Evolutionary conservation across 108 stramenopile genomes (phyloP), one percentile per base, ranked within the genome.

Genomic region (Conticribra guillardii): DNA sequence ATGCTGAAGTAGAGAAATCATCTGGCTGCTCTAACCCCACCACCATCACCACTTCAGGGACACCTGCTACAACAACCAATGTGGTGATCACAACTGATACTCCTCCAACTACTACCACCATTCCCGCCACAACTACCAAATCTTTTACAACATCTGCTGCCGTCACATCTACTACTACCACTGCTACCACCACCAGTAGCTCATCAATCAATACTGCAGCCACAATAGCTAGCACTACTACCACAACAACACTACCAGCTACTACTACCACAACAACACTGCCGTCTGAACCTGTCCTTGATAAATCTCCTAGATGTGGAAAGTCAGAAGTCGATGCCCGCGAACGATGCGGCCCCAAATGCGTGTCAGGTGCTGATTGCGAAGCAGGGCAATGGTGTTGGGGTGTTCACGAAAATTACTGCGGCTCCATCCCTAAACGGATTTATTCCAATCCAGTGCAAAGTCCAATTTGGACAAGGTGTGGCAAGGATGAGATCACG

Each of bases 331-430:
- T 57, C 22, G 54, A 54, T 56, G 67, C 67, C 3, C 67, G 67
- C 18, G 67, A 68, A 57, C 22, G 31, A 15, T 68, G 67, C 54
- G 51, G 52, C 30, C 28, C 22, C 2, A 33, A 56, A 56, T 68
- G 67, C 21, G 49, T 56, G 9, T 50, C 48, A 0, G 19, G 32
- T 22, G 55, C 54, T 19, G 67, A 68, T 29, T 68, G 67, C 31
- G 30, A 27, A 16, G 15, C 33, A 2, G 67, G 67, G 11, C 48
- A 68, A 45, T 50, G 53, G 48, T 68, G 67, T 21, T 68, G 45
- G 45, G 55, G 55, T 33, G 52, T 53, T 21, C 67, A 68, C 24
- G 18, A 31, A 2, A 68, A 68, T 50, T 68, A 68, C 19, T 68
- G 67, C 23, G 67, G 67, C 0, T 60, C 59, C n/a, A 54, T 68